A percentile compares a stretch with the other conserved stretches of the same genome.
These are phyloP conservation scores for Phialophora macrospora DNA, from an alignment of 2,329 filamentous ascomycete genomes.

Conservation along the genomic window DNA sequence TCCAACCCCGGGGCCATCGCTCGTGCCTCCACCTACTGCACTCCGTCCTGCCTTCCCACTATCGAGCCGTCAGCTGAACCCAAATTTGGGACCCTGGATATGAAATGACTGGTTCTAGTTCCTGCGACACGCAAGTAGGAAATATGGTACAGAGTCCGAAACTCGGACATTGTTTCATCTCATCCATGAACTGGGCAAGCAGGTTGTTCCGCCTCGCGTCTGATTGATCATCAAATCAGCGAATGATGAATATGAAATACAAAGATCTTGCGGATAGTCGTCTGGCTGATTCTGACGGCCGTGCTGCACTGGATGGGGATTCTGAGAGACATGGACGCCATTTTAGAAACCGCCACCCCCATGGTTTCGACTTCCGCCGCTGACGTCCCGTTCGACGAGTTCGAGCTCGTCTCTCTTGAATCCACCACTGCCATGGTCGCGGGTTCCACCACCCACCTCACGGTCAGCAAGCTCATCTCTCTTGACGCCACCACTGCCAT, in stretches of 20 bases:
- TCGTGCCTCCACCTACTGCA: background rate
- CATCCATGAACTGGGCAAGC: too few species aligned
- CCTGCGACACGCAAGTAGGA: background rate
- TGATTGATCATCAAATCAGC: too few species aligned
- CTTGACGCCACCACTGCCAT: slow-evolving; percentile 9
- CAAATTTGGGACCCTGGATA: background rate
- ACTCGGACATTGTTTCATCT: too few species aligned
- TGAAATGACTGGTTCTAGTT: background rate
- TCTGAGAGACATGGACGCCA: too few species aligned
- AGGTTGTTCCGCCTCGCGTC: too few species aligned
- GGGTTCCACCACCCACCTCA: background rate
- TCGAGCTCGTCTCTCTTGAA: background rate
- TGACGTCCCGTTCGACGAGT: background rate
- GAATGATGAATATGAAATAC: too few species aligned
- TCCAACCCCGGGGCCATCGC: background rate
- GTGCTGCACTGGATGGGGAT: too few species aligned
- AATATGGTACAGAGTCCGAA: background rate
- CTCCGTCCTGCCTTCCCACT: background rate
- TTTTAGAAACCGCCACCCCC: background rate
- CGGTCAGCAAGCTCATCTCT: background rate
- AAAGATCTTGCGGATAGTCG: too few species aligned
- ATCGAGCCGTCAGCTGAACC: background rate
- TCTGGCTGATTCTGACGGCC: too few species aligned
- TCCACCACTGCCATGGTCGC: background rate
- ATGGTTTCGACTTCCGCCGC: background rate